Evolutionary conservation across 2,329 filamentous ascomycete species (phyloP), one percentile per base, ranked within the genome.

Genomic region (Cryphonectria nitschkei): DNA sequence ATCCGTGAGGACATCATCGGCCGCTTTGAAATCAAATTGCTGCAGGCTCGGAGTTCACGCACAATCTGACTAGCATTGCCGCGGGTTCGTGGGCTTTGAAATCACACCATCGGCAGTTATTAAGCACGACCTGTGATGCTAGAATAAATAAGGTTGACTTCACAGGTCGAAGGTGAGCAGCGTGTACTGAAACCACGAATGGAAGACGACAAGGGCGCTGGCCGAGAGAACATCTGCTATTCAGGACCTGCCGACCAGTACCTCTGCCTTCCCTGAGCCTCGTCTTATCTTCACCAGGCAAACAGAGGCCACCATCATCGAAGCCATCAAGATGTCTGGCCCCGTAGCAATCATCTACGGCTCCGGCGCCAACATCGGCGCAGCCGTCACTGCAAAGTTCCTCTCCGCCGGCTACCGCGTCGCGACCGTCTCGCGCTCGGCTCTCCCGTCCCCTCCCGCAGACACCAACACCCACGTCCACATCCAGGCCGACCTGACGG

Each of bases 261-360:
- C 39, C 13, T 19, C 26, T 32, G 19, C 16, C 3, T 13, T 34
- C 22, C 2, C 13, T 26, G 32, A 37, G 32, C 58, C 19, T 62
- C 9, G 1, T n/a, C 34, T 2, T 2, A 8, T 7, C 29, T 11
- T n/a, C 61, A 32, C n/a, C 2, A 9, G 34, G 26, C 60, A n/a
- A 13, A n/a, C 22, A 63, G 60, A 22, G 19, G 5, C 16, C 19
- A 50, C 14, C 5, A 7, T 64, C 37, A 39, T 13, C 2, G 11
- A 2, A 65, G 5, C 3, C 43, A 65, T 13, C 26, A 52, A 14
- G 0, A 65, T 65, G 62, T 65, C 54, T 16, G 52, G 60, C 37
- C 69, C 68, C n/a, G 56, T 67, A 34, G 70, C 60, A 19, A n/a
- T 72, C n/a, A 67, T 72, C 37, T 67, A 68, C 58, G 68, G 70